phyloP scores from a whole-genome alignment of 2,329 filamentous ascomycete species.

The Ceratocystis variospora region DNA sequence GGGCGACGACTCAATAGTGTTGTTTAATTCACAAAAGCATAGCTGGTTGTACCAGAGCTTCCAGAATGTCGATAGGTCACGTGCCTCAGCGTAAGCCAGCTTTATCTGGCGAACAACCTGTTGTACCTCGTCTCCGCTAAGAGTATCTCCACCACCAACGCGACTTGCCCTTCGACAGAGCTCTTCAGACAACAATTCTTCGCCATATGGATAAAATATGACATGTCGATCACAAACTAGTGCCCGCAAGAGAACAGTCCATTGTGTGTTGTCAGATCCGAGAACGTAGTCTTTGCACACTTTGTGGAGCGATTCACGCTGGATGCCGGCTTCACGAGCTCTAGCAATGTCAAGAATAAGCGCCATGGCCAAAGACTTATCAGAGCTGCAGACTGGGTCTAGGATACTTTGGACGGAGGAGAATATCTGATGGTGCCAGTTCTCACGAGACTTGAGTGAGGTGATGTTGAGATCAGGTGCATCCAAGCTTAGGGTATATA shows the following conservation, averaged over 20 bases:
- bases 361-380: slow-evolving; percentile 23
- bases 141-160: slow-evolving; percentile 17
- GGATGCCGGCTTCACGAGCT: slow-evolving; percentile 25
- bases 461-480: slow-evolving; percentile 16
- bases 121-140: slow-evolving; percentile 22
- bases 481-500: slow-evolving; percentile 33
- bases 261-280: slow-evolving; percentile 27
- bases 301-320: slow-evolving; percentile 30
- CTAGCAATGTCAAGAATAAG: slow-evolving; percentile 26
- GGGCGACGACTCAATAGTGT: slow-evolving; percentile 24
- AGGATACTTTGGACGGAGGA: slow-evolving; percentile 25
- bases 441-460: slow-evolving; percentile 26
- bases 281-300: slow-evolving; percentile 34
- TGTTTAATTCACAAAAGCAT: slow-evolving; percentile 26
- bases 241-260: slow-evolving; percentile 31
- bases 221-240: slow-evolving; percentile 36
- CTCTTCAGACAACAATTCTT: slow-evolving; percentile 29
- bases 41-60: slow-evolving; percentile 35
- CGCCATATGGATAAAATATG: slow-evolving; percentile 30
- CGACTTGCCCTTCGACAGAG: slow-evolving; percentile 27
- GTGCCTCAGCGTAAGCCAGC: slow-evolving; percentile 32
- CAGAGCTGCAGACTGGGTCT: slow-evolving; percentile 20
- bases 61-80: slow-evolving; percentile 35
- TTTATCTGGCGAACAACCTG: slow-evolving; percentile 26
- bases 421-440: slow-evolving; percentile 31